These are phyloP conservation scores for Gossypioides kirkii DNA, from an alignment of 345 rosid species.

Conservation along the genomic window DNA sequence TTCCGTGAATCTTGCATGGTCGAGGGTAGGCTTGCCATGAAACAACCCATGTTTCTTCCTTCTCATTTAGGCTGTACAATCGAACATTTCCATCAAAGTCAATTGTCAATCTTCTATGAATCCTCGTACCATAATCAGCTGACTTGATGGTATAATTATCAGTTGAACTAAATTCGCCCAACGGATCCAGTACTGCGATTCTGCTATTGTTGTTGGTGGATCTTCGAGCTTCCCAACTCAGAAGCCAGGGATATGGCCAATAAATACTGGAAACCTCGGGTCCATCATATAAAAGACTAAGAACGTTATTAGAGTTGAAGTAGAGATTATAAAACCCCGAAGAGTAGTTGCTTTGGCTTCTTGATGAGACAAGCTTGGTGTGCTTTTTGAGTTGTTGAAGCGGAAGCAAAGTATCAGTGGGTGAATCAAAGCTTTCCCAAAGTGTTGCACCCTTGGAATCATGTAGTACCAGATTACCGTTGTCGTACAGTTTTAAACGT, in stretches of 20 bases:
- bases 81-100: constrained; percentile 34
- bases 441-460: not conserved
- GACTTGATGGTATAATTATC: constrained; percentile 12
- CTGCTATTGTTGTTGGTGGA: constrained; percentile 16
- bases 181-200: constrained; percentile 12
- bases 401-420: constrained; percentile 33
- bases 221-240: constrained; percentile 17
- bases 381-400: constrained; percentile 13
- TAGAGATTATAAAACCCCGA: constrained; percentile 26
- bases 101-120: constrained; percentile 22
- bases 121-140: constrained; percentile 15
- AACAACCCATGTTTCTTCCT: constrained; percentile 15
- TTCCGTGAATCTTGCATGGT: constrained; percentile 26
- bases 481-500: constrained; percentile 16
- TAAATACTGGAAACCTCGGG: constrained; percentile 23
- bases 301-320: constrained; percentile 24
- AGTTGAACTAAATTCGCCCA: constrained; percentile 23
- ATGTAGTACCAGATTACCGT: constrained; percentile 29
- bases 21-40: constrained; percentile 20
- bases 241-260: constrained; percentile 18
- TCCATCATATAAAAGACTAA: constrained; percentile 17
- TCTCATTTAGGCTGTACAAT: constrained; percentile 15
- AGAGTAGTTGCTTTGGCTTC: constrained; percentile 13
- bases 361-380: constrained; percentile 18
- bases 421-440: constrained; percentile 36